A percentile compares a stretch with the other conserved stretches of the same genome.
Conservation (phyloP, 345 rosid genomes). For the Arabis hirsuta region DNA sequence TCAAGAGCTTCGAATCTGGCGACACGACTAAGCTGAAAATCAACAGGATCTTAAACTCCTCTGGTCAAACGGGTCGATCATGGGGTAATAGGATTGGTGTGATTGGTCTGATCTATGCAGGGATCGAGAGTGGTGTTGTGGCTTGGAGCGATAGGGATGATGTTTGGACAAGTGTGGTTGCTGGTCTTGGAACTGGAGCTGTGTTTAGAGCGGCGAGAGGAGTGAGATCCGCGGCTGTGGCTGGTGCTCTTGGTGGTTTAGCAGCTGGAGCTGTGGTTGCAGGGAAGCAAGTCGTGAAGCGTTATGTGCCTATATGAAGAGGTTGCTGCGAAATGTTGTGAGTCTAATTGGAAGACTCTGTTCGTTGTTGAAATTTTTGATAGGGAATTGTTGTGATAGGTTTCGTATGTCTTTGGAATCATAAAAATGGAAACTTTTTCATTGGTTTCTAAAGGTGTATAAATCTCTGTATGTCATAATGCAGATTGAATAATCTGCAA, state of each 20-base stretch:
- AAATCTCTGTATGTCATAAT: slow-evolving; percentile 34
- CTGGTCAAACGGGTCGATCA: slow-evolving; percentile 74
- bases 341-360: slow-evolving; percentile 33
- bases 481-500: slow-evolving; percentile 36
- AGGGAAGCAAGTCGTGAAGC: slow-evolving; percentile 76
- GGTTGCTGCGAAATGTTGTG: slow-evolving; percentile 1
- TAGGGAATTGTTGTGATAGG: slow-evolving; percentile 31
- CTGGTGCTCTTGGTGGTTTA: slow-evolving; percentile 88
- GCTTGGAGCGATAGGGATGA: slow-evolving; percentile 72
- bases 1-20: slow-evolving; percentile 68
- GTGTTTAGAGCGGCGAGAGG: slow-evolving; percentile 90
- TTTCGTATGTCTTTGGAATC: slow-evolving; percentile 35
- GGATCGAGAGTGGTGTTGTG: slow-evolving; percentile 76
- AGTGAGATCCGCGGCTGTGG: slow-evolving; percentile 91
- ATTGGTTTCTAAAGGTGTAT: slow-evolving; percentile 17
- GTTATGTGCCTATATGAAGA: slow-evolving; percentile 74
- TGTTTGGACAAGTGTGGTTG: slow-evolving; percentile 88
- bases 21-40: slow-evolving; percentile 85
- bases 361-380: slow-evolving; percentile 38
- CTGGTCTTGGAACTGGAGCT: slow-evolving; percentile 92
- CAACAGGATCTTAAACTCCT: slow-evolving; percentile 74
- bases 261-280: slow-evolving; percentile 84
- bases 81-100: slow-evolving; percentile 89
- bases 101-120: slow-evolving; percentile 78
- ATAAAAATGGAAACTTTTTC: slow-evolving; percentile 29